phyloP scores from a whole-genome alignment of 768 basidiomycete species.

The Termitomyces titanicus region DNA sequence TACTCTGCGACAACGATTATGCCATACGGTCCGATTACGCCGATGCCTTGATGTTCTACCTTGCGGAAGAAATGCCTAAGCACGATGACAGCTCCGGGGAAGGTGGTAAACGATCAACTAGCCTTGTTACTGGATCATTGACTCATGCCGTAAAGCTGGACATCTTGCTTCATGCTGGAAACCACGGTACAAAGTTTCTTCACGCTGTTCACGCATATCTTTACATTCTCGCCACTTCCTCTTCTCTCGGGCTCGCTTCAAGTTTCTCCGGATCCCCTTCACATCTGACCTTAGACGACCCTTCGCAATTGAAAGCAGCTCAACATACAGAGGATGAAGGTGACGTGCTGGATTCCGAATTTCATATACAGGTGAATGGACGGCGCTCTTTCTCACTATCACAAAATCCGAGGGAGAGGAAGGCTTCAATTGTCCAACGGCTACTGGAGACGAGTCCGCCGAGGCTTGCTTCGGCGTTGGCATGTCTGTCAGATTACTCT shows the following conservation, averaged over 20 bases:
- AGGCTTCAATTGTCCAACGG: slow-evolving; percentile 50
- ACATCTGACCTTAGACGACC: slow-evolving; percentile 24
- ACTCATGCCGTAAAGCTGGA: slow-evolving; percentile 44
- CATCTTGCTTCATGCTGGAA: slow-evolving; percentile 50
- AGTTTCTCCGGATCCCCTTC: slow-evolving; percentile 39
- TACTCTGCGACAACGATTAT: slow-evolving; percentile 78
- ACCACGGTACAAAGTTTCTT: slow-evolving; percentile 66
- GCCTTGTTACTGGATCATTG: slow-evolving; percentile 45
- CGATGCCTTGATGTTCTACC: slow-evolving; percentile 68
- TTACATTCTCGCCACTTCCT: slow-evolving; percentile 74
- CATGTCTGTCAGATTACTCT: slow-evolving; percentile 71
- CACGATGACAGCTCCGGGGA: slow-evolving; percentile 50
- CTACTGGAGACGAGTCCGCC: slow-evolving; percentile 47
- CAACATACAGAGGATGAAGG: slow-evolving; percentile 24
- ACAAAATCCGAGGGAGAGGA: slow-evolving; percentile 50
- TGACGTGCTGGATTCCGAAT: slow-evolving; percentile 22
- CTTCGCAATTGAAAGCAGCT: slow-evolving; percentile 28
- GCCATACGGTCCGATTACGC: slow-evolving; percentile 80
- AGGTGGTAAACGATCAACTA: slow-evolving; percentile 41
- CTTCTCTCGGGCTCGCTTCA: slow-evolving; percentile 49
- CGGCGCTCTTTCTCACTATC: slow-evolving; percentile 44
- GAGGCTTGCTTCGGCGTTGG: slow-evolving; percentile 41
- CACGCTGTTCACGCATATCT: slow-evolving; percentile 78
- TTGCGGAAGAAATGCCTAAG: slow-evolving; percentile 71
- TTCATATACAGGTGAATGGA: slow-evolving; percentile 31